Evolutionary conservation across 768 basidiomycete species (phyloP).

Genomic region (Xanthoconium stramineum): DNA sequence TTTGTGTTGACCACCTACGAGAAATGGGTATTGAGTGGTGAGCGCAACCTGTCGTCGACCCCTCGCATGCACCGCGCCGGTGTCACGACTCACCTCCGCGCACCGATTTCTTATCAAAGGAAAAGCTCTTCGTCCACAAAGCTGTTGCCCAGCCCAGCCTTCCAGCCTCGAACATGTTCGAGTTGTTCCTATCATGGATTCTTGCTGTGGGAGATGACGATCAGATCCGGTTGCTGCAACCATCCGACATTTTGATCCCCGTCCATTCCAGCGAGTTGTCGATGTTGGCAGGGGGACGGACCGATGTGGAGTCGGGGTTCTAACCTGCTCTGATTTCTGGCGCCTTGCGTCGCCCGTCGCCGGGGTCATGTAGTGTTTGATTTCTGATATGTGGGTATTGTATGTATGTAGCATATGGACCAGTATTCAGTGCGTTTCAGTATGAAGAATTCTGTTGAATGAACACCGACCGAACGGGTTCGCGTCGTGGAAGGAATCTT

Average conservation of each 20-base stretch:
- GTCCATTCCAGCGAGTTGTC: neutral
- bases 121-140: neutral
- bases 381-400: too few species aligned
- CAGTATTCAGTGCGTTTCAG: too few species aligned
- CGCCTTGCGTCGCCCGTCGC: too few species aligned
- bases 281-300: neutral
- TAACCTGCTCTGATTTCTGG: too few species aligned
- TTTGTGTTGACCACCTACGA: constrained; percentile 19
- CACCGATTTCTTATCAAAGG: constrained; percentile 10
- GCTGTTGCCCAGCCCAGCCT: neutral
- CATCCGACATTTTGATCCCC: neutral
- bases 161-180: constrained; percentile 9
- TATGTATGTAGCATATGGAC: too few species aligned
- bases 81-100: constrained; percentile 6
- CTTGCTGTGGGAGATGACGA: neutral
- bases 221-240: neutral
- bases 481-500: too few species aligned
- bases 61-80: constrained; percentile 2
- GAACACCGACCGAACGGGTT: too few species aligned
- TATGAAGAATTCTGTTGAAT: too few species aligned
- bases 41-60: neutral
- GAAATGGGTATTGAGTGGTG: constrained; percentile 17
- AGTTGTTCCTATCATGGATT: constrained; percentile 11
- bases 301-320: neutral
- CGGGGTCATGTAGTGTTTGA: too few species aligned